phyloP scores from a whole-genome alignment of 1,284 basidiomycete species.

The Trametes pubescens region DNA sequence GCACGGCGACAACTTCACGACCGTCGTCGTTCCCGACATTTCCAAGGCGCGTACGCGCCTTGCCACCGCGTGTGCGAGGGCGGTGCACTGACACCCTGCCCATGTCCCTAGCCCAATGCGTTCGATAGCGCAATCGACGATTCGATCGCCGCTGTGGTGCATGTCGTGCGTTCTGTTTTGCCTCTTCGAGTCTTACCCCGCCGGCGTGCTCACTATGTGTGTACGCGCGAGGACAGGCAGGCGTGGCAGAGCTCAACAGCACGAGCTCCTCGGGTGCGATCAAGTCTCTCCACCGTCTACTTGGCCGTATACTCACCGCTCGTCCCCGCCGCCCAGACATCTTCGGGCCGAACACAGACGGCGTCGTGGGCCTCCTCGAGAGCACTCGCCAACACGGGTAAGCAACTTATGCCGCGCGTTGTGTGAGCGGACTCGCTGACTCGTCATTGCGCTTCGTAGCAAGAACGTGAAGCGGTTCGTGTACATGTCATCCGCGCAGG shows the following conservation, averaged over 20 bases:
- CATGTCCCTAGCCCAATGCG: conserved; percentile 6
- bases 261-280: conserved; percentile 5
- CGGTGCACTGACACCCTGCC: neutral
- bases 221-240: conserved; percentile 9
- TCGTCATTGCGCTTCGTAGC: too few relatives aligned
- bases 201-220: neutral
- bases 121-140: conserved; percentile 18
- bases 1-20: conserved; percentile 55
- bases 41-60: conserved; percentile 47
- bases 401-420: too few relatives aligned
- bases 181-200: too few relatives aligned
- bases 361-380: conserved; percentile 22
- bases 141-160: conserved; percentile 39
- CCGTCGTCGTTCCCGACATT: conserved; percentile 63
- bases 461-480: conserved; percentile 51
- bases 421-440: too few relatives aligned
- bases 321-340: conserved; percentile 1
- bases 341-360: conserved; percentile 23
- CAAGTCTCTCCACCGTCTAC: neutral
- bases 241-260: conserved; percentile 11
- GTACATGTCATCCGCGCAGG: conserved; percentile 60
- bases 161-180: conserved; percentile 49
- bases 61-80: too few relatives aligned
- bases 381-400: conserved; percentile 15
- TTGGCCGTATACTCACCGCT: too few relatives aligned